phyloP scores from a whole-genome alignment of 2,329 filamentous ascomycete genomes.

The Arthrobotrys sphaeroides region DNA sequence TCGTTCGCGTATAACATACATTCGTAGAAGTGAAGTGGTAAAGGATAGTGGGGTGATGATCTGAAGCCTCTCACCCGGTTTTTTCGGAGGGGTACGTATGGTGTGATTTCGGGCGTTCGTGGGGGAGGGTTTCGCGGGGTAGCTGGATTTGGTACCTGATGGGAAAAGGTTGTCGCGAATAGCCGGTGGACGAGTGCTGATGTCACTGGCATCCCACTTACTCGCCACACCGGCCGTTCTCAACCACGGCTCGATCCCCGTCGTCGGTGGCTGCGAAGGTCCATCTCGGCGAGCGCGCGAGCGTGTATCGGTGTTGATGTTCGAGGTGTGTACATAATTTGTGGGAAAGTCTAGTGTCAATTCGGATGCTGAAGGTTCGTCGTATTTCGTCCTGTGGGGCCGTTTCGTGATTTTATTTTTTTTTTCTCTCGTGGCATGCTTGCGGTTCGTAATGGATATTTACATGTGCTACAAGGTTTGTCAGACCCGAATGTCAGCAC shows the following conservation, averaged over 20 bases:
- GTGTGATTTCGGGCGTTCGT: slow-evolving; percentile 39
- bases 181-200: slow-evolving; percentile 24
- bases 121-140: slow-evolving; percentile 43
- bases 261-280: neutral
- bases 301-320: slow-evolving; percentile 14
- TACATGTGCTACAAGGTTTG: slow-evolving; percentile 54
- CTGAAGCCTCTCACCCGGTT: slow-evolving; percentile 1
- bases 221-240: slow-evolving; percentile 31
- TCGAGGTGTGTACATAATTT: neutral
- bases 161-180: slow-evolving; percentile 33
- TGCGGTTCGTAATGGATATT: slow-evolving; percentile 30
- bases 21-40: slow-evolving; percentile 37
- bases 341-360: slow-evolving; percentile 4
- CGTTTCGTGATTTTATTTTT: slow-evolving; percentile 1
- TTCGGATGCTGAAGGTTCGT: slow-evolving; percentile 32
- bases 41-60: slow-evolving; percentile 33
- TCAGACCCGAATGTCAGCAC: slow-evolving; percentile 47
- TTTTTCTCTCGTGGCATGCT: slow-evolving; percentile 33
- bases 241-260: slow-evolving; percentile 11
- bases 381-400: neutral
- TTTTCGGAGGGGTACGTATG: slow-evolving; percentile 34
- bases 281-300: slow-evolving; percentile 14
- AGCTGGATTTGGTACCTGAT: slow-evolving; percentile 24
- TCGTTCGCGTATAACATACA: slow-evolving; percentile 52
- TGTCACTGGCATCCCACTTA: slow-evolving; percentile 35